These are phyloP conservation scores for Phytophthora niederhauseri DNA, from an alignment of 352 stramenopile species.

Conservation along the genomic window DNA sequence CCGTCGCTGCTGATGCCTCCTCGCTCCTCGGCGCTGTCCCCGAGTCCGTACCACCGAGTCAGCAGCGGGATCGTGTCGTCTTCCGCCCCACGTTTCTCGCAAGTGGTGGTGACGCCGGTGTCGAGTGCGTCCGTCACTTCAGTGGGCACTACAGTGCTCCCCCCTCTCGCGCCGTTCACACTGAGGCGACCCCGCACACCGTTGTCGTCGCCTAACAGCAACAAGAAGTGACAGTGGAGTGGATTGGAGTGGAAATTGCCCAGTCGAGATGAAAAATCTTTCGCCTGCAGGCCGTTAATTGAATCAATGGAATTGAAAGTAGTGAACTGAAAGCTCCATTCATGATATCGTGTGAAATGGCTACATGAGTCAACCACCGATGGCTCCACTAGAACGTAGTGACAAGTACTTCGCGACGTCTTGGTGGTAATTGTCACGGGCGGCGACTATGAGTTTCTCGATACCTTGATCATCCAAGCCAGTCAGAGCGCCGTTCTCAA, in stretches of 20 bases:
- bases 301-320: conserved; percentile 12
- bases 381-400: neutral
- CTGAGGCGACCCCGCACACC: conserved; percentile 14
- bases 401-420: neutral
- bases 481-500: conserved; percentile 1
- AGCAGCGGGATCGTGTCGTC: conserved; percentile 9
- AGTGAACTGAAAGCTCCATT: neutral
- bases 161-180: conserved; percentile 21
- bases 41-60: conserved; percentile 10
- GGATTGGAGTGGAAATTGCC: neutral
- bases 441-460: neutral
- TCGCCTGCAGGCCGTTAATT: conserved; percentile 15
- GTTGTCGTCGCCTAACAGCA: conserved; percentile 14
- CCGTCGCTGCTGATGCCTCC: conserved; percentile 29
- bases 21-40: conserved; percentile 7
- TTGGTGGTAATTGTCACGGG: neutral
- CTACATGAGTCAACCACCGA: neutral
- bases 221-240: conserved; percentile 17
- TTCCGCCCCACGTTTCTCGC: conserved; percentile 11
- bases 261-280: conserved; percentile 2
- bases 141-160: conserved; percentile 17
- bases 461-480: neutral
- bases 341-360: too few relatives aligned
- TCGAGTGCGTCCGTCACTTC: conserved; percentile 12
- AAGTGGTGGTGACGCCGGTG: conserved; percentile 2